A percentile compares a stretch with the other conserved stretches of the same genome.
phyloP scores from a whole-genome alignment of 257 asterid genomes.

The Nicotiana tabacum region DNA sequence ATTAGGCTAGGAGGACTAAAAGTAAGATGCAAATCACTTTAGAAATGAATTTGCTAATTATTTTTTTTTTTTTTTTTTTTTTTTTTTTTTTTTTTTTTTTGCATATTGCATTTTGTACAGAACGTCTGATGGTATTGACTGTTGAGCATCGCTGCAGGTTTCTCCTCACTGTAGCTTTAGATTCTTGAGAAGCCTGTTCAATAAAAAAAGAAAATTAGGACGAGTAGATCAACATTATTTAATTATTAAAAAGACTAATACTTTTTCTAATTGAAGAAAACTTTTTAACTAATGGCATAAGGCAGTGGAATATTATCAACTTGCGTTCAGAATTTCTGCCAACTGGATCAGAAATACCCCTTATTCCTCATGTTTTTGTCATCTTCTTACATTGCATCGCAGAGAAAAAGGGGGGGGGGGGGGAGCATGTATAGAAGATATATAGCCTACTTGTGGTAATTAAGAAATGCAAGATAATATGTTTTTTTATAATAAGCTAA shows the following conservation, averaged over 20 bases:
- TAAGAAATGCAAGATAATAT: neutral
- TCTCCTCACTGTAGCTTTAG: conserved; percentile 39
- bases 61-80: no score
- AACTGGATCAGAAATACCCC: neutral
- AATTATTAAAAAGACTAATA: no score
- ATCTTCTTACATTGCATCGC: neutral
- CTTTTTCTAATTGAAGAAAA: neutral
- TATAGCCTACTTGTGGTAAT: no score
- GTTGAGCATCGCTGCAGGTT: neutral
- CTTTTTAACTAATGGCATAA: neutral
- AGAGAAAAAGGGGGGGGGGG: no score
- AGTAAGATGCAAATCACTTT: neutral
- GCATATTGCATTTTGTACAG: neutral
- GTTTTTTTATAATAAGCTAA: neutral
- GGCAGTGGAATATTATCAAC: neutral
- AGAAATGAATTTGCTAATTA: neutral
- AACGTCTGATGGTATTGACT: neutral
- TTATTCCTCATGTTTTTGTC: neutral
- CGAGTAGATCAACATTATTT: neutral
- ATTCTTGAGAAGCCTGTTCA: conserved; percentile 65
- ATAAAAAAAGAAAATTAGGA: neutral
- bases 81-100: no score
- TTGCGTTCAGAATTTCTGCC: conserved; percentile 3
- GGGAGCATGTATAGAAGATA: no score
- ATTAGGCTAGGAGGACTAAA: neutral